Evolutionary conservation across 768 basidiomycete species (phyloP).

Genomic region (Pleurotus tuber-regium): DNA sequence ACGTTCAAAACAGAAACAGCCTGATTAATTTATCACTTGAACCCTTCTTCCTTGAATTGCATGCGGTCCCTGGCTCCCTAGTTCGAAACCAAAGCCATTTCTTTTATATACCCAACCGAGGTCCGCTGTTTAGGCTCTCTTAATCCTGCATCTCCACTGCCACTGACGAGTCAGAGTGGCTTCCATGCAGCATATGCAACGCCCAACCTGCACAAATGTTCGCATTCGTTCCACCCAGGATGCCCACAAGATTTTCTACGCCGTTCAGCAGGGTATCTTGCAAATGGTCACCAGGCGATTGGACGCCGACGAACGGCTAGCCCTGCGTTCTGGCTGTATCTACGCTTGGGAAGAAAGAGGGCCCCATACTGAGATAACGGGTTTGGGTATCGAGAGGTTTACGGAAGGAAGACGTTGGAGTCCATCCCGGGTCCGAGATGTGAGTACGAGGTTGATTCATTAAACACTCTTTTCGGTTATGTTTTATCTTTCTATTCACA

Average conservation of each 20-base stretch:
- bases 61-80: slow-evolving; percentile 9
- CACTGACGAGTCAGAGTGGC: slow-evolving; percentile 2
- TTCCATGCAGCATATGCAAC: slow-evolving; percentile 48
- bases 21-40: slow-evolving; percentile 19
- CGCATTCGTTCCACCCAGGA: slow-evolving; percentile 77
- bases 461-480: no score
- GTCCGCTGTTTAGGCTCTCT: background rate
- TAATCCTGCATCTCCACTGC: slow-evolving; percentile 7
- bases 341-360: slow-evolving; percentile 78
- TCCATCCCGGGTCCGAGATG: slow-evolving; percentile 80
- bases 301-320: slow-evolving; percentile 71
- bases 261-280: slow-evolving; percentile 58
- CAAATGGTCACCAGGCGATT: slow-evolving; percentile 76
- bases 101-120: slow-evolving; percentile 5
- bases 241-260: slow-evolving; percentile 80
- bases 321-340: slow-evolving; percentile 50
- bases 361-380: slow-evolving; percentile 69
- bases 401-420: slow-evolving; percentile 86
- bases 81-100: slow-evolving; percentile 2
- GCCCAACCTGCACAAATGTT: slow-evolving; percentile 67
- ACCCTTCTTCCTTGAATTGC: slow-evolving; percentile 9
- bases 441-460: no score
- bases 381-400: slow-evolving; percentile 81
- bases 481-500: slow-evolving; percentile 15
- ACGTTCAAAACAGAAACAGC: slow-evolving; percentile 17